phyloP scores from a whole-genome alignment of 2,329 filamentous ascomycete species.

The Saccharata proteae region DNA sequence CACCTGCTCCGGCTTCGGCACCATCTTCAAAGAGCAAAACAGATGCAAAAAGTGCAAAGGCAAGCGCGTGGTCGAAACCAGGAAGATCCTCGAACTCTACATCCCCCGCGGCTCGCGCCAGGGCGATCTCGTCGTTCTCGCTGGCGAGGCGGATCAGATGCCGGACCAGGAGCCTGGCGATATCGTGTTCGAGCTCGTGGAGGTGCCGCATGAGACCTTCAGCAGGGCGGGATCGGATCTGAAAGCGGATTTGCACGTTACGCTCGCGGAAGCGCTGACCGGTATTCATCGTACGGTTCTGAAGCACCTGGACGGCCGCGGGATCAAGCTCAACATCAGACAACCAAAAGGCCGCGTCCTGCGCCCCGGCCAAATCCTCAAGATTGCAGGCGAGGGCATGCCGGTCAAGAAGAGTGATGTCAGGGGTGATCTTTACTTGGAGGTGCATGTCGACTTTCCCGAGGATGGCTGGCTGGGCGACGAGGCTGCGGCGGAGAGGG shows the following conservation, averaged over 20 bases:
- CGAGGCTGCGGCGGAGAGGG: constrained; percentile 55
- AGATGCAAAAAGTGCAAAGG: constrained; percentile 99
- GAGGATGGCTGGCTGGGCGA: constrained; percentile 67
- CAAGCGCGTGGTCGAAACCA: constrained; percentile 71
- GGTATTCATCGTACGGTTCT: constrained; percentile 86
- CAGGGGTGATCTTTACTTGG: constrained; percentile 77
- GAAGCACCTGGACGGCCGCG: constrained; percentile 85
- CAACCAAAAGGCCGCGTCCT: constrained; percentile 62
- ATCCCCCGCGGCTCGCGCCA: constrained; percentile 71
- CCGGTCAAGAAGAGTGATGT: constrained; percentile 73
- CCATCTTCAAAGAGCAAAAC: constrained; percentile 88
- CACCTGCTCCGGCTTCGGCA: constrained; percentile 73
- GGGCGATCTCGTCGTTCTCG: constrained; percentile 78
- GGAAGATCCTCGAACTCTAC: constrained; percentile 92
- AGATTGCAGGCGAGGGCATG: constrained; percentile 86
- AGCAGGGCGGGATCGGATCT: constrained; percentile 75
- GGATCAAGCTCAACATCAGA: constrained; percentile 68
- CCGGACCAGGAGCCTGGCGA: constrained; percentile 85
- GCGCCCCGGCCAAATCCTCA: constrained; percentile 72
- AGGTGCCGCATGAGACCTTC: constrained; percentile 72
- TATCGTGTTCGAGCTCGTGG: constrained; percentile 77
- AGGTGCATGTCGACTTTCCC: constrained; percentile 80
- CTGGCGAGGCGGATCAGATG: constrained; percentile 87
- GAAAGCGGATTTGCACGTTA: constrained; percentile 67
- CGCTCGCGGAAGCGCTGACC: constrained; percentile 69